phyloP scores from a whole-genome alignment of 371 early-diverging fungal species.

The Syncephalastrum racemosum region DNA sequence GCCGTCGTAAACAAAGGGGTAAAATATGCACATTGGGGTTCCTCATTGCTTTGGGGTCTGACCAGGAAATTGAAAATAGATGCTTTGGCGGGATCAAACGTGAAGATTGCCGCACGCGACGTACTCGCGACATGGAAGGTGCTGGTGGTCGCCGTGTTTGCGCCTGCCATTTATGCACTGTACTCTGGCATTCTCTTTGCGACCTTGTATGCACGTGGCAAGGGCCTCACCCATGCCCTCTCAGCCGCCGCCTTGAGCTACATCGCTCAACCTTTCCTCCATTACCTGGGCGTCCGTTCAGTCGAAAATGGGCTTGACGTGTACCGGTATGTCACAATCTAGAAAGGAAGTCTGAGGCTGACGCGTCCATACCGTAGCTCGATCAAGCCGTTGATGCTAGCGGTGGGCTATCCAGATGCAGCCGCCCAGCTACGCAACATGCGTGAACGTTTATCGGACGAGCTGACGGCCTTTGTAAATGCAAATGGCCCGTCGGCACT shows the following conservation, averaged over 20 bases:
- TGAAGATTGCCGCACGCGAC: conserved; percentile 84
- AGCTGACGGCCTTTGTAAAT: conserved; percentile 40
- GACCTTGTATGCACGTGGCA: conserved; percentile 18
- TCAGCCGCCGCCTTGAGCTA: conserved; percentile 23
- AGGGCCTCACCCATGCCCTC: conserved; percentile 1
- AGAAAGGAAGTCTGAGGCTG: neutral
- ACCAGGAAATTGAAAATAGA: conserved; percentile 30
- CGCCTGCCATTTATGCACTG: conserved; percentile 62
- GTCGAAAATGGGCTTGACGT: conserved; percentile 66
- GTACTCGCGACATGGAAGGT: conserved; percentile 91
- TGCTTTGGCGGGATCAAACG: conserved; percentile 75
- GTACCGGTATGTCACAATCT: conserved; percentile 31
- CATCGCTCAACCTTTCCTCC: conserved; percentile 50
- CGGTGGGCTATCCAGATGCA: conserved; percentile 19
- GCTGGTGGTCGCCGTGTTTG: conserved; percentile 58
- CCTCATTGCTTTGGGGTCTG: neutral
- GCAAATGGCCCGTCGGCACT: conserved; percentile 36
- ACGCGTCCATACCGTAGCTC: conserved; percentile 13
- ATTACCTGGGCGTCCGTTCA: conserved; percentile 50
- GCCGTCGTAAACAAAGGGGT: conserved; percentile 62
- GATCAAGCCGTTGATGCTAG: conserved; percentile 25
- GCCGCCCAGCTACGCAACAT: conserved; percentile 23
- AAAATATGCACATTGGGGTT: neutral
- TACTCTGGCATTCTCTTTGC: conserved; percentile 46
- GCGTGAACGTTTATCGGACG: conserved; percentile 29